Conservation (phyloP, 495 filamentous ascomycete genomes). For the Hypoxylon trugodes region DNA sequence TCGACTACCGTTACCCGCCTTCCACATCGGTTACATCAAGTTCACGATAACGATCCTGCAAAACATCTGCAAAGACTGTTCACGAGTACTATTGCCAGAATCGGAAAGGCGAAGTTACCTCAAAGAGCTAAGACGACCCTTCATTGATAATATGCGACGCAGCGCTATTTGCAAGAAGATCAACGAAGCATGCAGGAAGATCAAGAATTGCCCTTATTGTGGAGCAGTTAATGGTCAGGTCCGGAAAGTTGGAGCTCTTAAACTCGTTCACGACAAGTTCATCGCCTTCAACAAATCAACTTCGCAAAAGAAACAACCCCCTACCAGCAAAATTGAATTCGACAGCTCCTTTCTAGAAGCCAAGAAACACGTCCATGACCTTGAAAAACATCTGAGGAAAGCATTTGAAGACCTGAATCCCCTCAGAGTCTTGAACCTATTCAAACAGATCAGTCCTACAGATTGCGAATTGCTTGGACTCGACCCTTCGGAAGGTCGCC, state of each 20-base stretch:
- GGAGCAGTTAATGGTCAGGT: constrained; percentile 84
- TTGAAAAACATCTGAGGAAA: constrained; percentile 90
- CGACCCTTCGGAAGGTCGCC: constrained; percentile 83
- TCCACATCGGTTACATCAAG: constrained; percentile 95
- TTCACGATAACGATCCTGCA: constrained; percentile 88
- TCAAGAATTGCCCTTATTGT: constrained; percentile 78
- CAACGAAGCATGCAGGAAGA: constrained; percentile 86
- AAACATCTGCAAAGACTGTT: constrained; percentile 91
- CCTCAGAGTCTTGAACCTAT: constrained; percentile 85
- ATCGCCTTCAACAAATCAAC: constrained; percentile 85
- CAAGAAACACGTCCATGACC: constrained; percentile 73
- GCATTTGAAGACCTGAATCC: constrained; percentile 95
- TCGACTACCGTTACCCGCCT: constrained; percentile 85
- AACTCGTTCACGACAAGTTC: constrained; percentile 94
- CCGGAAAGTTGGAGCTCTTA: constrained; percentile 85
- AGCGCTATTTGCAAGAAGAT: constrained; percentile 84
- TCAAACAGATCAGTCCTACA: constrained; percentile 80
- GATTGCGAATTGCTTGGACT: constrained; percentile 94
- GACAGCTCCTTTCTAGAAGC: constrained; percentile 84
- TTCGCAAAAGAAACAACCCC: constrained; percentile 81
- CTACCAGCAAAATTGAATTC: constrained; percentile 79
- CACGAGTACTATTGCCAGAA: constrained; percentile 80
- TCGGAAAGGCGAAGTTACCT: constrained; percentile 74
- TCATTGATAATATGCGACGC: constrained; percentile 85
- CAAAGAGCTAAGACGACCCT: constrained; percentile 78